Base-by-base conservation (phyloP, 331 rosid species). In the Acacia concinna region DNA sequence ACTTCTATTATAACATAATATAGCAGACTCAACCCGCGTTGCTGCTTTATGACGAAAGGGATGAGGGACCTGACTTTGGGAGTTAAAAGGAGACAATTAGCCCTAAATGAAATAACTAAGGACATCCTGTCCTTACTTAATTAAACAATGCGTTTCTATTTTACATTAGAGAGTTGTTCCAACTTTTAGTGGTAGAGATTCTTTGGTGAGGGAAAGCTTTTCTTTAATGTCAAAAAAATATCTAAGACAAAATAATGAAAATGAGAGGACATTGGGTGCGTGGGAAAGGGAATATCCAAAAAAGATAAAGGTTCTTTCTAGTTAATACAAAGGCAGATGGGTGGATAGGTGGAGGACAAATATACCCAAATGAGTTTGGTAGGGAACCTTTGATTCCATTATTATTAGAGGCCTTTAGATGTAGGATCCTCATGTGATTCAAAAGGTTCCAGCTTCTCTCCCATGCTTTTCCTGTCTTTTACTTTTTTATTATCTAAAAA, bases 271-370 rank as follows among this genome's bases (percentile, higher is more conserved):
- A 30, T 62, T 30, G 15, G 68, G 23, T 30, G 40, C 0, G 8
- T 31, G 1, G n/a, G 40, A 31, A 62, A 62, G 68, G 68, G 40
- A 31, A 62, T 31, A 62, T 62, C 23, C 68, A 30, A 0, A 62
- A 60, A 62, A 62, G 68, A 62, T 31, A 62, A 62, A 62, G 40
- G 40, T 17, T 30, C n/a, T 65, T 65, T 65, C 44, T 65, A 35
- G 32, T 38, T 67, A 37, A 21, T 11, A 4, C 49, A 67, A 67
- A 9, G 32, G 51, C 49, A 67, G 8, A 21, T 21, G 72, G 49
- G 72, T 21, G 31, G 20, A 67, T n/a, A 67, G 20, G 21, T 1
- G 31, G 1, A 38, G 72, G 49, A 67, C 49, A 67, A 37, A 21
- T 27, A 67, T 38, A 11, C 49, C 49, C 20, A 11, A 67, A 67